Evolutionary conservation across 2,329 filamentous ascomycete genomes (phyloP), one percentile per base, ranked within the genome.

Genomic region (Metarhizium guizhouense): DNA sequence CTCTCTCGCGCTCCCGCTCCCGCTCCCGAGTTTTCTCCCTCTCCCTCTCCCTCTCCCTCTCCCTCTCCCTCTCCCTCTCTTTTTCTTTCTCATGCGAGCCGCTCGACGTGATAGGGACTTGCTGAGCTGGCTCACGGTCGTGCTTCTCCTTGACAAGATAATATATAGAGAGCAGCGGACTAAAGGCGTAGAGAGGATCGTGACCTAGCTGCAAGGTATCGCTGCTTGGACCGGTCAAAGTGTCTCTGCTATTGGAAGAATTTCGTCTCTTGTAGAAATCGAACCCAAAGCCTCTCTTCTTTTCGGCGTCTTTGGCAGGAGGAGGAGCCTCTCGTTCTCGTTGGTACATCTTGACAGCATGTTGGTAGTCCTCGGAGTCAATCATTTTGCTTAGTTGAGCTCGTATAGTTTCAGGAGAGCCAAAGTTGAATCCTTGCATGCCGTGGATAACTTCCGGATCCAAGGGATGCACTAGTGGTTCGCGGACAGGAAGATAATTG

Each of bases 381-480:
- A 99, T 82, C n/a, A 92, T 82, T 60, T 87, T 88, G 10, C 85
- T 88, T 47, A 99, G 80, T 67, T 96, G 90, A 3, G 83, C 76
- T 56, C 83, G 86, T 66, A 99, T 96, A 56, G 83, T 82, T 54
- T 96, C 91, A 1, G 90, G 81, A 0, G 90, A 81, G 1, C 94
- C 94, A 74, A 97, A 99, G 70, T 97, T 95, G 70, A 99, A 99
- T 2, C 94, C 94, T 29, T 91, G 95, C 94, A 99, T 99, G 63
- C 89, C 92, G 51, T 90, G 83, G 56, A 99, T 83, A 4, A 97
- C 86, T 47, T 88, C 86, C 2, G 81, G 76, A 66, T 97, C 93
- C 10, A 99, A 75, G 6, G 93, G 92, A 14, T 95, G 75, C 42
- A 87, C 82, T n/a, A 97, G 71, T 2, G 94, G 90, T 63, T 96